Conservation (phyloP, 176 grass and related monocot genomes). For the Zoysia japonica region DNA sequence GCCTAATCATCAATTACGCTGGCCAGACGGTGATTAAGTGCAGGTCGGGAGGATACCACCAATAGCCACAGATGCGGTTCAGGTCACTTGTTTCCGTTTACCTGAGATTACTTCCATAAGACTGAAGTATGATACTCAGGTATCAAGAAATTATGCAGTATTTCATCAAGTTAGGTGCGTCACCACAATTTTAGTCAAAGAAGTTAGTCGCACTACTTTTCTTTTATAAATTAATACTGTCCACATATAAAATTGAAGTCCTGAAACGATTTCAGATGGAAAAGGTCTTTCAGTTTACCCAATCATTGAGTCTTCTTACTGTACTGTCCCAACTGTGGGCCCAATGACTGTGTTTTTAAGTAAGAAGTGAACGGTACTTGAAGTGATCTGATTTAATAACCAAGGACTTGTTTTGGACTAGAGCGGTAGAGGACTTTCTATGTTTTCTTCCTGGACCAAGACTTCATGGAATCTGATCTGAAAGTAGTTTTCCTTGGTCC, state of each 20-base stretch:
- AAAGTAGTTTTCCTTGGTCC: background rate
- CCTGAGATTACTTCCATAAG: background rate
- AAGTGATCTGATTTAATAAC: background rate
- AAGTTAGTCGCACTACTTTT: background rate
- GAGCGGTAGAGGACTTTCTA: background rate
- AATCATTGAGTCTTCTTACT: background rate
- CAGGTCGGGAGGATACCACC: no score
- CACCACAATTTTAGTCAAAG: background rate
- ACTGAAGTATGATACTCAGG: background rate
- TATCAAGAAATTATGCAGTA: background rate
- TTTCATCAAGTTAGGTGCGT: background rate
- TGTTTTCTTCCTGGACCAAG: background rate
- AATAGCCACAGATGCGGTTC: no score
- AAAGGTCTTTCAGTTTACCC: background rate
- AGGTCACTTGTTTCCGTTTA: background rate
- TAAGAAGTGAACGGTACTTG: background rate
- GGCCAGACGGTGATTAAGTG: no score
- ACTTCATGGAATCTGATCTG: background rate
- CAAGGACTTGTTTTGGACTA: background rate
- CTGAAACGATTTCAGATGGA: background rate
- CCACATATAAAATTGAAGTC: constrained; percentile 23
- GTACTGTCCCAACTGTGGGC: background rate
- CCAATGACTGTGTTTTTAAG: background rate
- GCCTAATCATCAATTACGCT: no score
- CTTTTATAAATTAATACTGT: background rate